Conservation (phyloP, 169 alveolate species). For the Plasmodium relictum region DNA sequence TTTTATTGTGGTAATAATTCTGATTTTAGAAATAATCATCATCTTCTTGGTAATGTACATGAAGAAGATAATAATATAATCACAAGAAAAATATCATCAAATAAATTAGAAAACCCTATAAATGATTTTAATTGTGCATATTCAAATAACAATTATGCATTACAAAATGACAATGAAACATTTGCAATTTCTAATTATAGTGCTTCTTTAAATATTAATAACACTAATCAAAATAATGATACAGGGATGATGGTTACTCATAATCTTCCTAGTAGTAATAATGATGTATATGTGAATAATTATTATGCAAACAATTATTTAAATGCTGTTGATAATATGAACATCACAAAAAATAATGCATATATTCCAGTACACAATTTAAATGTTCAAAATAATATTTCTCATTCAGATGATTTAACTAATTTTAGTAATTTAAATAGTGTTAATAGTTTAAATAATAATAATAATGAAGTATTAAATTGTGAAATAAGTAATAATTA, state of each 20-base stretch:
- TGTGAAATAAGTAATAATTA: slow-evolving; percentile 4
- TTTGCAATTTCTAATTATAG: slow-evolving; percentile 1
- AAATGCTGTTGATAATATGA: neutral
- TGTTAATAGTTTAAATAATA: neutral
- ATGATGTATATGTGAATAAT: neutral
- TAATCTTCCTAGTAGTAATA: neutral
- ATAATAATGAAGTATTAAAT: neutral
- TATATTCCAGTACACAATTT: too few species aligned
- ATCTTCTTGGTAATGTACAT: neutral
- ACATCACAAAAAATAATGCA: slow-evolving; percentile 7
- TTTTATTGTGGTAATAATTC: neutral
- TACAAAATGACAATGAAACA: neutral
- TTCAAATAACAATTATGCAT: neutral
- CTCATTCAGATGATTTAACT: neutral
- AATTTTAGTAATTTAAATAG: slow-evolving; percentile 10
- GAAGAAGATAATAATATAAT: neutral
- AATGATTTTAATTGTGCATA: slow-evolving; percentile 4
- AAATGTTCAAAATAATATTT: slow-evolving; percentile 9
- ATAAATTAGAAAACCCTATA: neutral
- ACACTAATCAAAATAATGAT: slow-evolving; percentile 4
- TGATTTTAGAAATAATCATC: neutral
- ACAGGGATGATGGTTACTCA: neutral
- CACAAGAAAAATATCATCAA: neutral
- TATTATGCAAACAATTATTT: neutral
- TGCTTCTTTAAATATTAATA: neutral